Base-by-base conservation (phyloP, 2,329 filamentous ascomycete genomes). In the Thelonectria discophora region DNA sequence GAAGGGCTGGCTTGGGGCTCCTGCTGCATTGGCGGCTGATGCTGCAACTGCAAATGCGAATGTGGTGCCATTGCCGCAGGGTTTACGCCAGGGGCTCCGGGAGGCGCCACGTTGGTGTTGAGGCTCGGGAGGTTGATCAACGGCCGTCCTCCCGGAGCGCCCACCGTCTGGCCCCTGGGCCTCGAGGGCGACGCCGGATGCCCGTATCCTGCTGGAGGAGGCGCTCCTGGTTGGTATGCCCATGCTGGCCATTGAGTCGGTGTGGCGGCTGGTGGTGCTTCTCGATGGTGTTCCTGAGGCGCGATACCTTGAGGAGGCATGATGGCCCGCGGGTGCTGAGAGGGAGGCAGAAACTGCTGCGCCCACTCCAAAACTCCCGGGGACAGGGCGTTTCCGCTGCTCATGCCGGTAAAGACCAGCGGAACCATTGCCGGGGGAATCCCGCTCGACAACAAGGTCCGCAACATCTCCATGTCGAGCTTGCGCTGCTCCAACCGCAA, bases 391-490 rank as follows among this genome's bases (percentile, higher is more conserved):
- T 87, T 87, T 40, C 88, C 88, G 21, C 67, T 68, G 47, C 85
- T 85, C 82, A 92, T 89, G 45, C 89, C 88, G 12, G 88, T 86
- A 75, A 94, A 93, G 21, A 94, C 87, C 61, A 92, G 79, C 7
- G 91, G 91, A 24, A 93, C 84, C 83, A 93, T 86, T 37, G 88
- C 84, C 12, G 90, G 90, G 10, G 91, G 90, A 52, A 94, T 87
- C 11, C 90, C 90, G 39, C 88, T 87, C 55, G 84, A 82, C 55
- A 93, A 75, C 2, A 90, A 90, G 20, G 90, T 88, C 56, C 85
- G 82, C 59, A 94, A 77, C 77, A 94, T 93, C 47, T 88, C 88
- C 72, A 90, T 86, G 76, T 93, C 91, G 58, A 92, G 83, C 69
- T 84, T 89, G 48, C 90, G 82, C 76, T 91, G 90, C 76, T 93